Evolutionary conservation across 345 rosid genomes (phyloP), one percentile per base, ranked within the genome.

Genomic region (Salix brachista): DNA sequence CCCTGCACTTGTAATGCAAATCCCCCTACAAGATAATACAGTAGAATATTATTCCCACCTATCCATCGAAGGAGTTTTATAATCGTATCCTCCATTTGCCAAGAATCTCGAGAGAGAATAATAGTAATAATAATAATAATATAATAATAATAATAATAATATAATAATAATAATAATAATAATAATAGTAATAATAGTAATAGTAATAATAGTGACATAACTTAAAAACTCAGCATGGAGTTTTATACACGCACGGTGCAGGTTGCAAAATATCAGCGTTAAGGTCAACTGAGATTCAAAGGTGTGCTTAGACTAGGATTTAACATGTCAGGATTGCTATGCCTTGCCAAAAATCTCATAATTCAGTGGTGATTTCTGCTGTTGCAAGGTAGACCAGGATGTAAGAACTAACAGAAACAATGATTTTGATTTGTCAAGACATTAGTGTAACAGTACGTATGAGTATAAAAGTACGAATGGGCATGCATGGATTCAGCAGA

Each of bases 1-100:
- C 83, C 85, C 81, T 28, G 41, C 78, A 28, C 70, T 65, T 41
- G 62, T 18, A 70, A 69, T 81, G 77, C 69, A 48, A 85, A 83
- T 80, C 74, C 75, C 83, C 82, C 75, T 72, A 36, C 79, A 74
- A 17, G 36, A 80, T 60, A 80, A 30, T 77, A 21, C n/a, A 42
- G 18, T 62, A 34, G 61, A 77, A 77, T 76, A 83, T 70, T 41
- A 70, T 62, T 60, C 77, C 76, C 74, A 71, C 77, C 73, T 65
- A 36, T 80, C 70, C 41, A 37, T 60, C 69, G 68, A 37, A 30
- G 32, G 71, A 80, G 70, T 73, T 72, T 71, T 73, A 62, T 56
- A 74, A 46, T 86, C 71, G 25, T 68, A 36, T 52, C 41, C 65
- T 58, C 77, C 73, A 30, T 81, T 77, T 32, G 44, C 80, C 68